Percentiles rank a stretch among this genome's conserved stretches.
phyloP scores from a whole-genome alignment of 2,329 filamentous ascomycete species.

The Canariomyces notabilis region DNA sequence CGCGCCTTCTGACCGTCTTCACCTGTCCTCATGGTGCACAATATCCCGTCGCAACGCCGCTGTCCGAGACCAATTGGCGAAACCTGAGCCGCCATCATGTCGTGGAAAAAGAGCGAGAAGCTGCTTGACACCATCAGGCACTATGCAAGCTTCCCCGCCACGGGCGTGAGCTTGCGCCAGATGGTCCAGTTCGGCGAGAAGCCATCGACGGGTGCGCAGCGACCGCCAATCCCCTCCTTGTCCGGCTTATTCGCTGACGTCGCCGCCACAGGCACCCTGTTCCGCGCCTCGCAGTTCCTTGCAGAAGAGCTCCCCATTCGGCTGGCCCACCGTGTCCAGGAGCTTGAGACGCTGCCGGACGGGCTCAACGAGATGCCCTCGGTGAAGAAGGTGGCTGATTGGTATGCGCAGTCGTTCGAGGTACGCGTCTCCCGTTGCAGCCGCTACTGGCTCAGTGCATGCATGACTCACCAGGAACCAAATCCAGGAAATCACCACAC shows the following conservation, averaged over 20 bases:
- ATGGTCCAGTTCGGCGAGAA: slow-evolving; percentile 99
- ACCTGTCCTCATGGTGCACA: slow-evolving; percentile 21
- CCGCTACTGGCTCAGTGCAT: background rate
- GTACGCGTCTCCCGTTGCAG: slow-evolving; percentile 45
- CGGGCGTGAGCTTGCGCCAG: slow-evolving; percentile 90
- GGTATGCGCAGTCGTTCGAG: slow-evolving; percentile 99
- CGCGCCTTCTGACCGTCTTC: background rate
- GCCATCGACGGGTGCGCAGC: slow-evolving; percentile 78
- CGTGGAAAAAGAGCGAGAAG: slow-evolving; percentile 85
- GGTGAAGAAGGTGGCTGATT: slow-evolving; percentile 89
- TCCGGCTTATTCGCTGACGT: slow-evolving; percentile 8
- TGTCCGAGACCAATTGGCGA: slow-evolving; percentile 24
- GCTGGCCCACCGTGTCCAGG: slow-evolving; percentile 91
- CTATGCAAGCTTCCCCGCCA: slow-evolving; percentile 95
- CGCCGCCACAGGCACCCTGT: slow-evolving; percentile 68
- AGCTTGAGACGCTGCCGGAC: slow-evolving; percentile 87
- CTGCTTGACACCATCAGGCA: slow-evolving; percentile 97
- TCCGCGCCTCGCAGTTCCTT: slow-evolving; percentile 95
- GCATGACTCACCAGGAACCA: slow-evolving; percentile 28
- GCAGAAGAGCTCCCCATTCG: slow-evolving; percentile 97
- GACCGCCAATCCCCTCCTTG: slow-evolving; percentile 1
- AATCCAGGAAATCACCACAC: slow-evolving; percentile 77
- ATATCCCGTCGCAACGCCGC: slow-evolving; percentile 11
- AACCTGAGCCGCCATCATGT: slow-evolving; percentile 56
- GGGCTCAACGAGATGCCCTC: slow-evolving; percentile 97